Conservation (phyloP, 2,329 filamentous ascomycete genomes). For the Aureobasidium sp. region DNA sequence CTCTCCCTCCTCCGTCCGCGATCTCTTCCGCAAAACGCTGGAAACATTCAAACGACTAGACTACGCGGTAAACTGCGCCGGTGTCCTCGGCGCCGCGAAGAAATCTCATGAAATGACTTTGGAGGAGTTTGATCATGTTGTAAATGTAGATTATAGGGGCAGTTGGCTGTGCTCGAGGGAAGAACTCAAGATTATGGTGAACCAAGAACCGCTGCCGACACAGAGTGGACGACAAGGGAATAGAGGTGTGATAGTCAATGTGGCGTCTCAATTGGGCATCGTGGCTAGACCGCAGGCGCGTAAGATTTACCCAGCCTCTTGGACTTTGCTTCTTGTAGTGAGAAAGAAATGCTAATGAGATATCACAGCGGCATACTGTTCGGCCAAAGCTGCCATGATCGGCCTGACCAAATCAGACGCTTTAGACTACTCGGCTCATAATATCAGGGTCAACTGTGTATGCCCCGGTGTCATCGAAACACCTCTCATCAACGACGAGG, state of each 20-base stretch:
- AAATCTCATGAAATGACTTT: conserved; percentile 31
- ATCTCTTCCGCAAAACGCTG: conserved; percentile 29
- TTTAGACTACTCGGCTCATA: conserved; percentile 42
- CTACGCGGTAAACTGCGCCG: conserved; percentile 43
- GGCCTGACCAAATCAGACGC: conserved; percentile 43
- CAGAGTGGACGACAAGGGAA: conserved; percentile 39
- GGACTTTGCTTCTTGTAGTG: background rate
- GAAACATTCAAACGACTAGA: conserved; percentile 37
- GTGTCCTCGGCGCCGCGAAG: conserved; percentile 35
- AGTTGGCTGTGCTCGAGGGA: conserved; percentile 41
- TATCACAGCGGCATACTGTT: conserved; percentile 38
- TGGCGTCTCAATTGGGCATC: conserved; percentile 39
- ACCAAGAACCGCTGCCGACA: conserved; percentile 36
- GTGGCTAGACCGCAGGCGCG: conserved; percentile 37
- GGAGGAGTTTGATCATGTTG: conserved; percentile 39
- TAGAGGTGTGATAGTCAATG: conserved; percentile 38
- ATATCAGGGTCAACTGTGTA: conserved; percentile 42
- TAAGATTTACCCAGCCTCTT: conserved; percentile 22
- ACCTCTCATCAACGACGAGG: conserved; percentile 34
- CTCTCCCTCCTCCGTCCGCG: conserved; percentile 30
- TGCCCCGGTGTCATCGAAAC: conserved; percentile 44
- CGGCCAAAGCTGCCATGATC: conserved; percentile 42
- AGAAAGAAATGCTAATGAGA: background rate
- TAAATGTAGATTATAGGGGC: conserved; percentile 39
- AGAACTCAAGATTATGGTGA: conserved; percentile 38